phyloP scores from a whole-genome alignment of 1,284 basidiomycete species.

The Ceratobasidium sp. region DNA sequence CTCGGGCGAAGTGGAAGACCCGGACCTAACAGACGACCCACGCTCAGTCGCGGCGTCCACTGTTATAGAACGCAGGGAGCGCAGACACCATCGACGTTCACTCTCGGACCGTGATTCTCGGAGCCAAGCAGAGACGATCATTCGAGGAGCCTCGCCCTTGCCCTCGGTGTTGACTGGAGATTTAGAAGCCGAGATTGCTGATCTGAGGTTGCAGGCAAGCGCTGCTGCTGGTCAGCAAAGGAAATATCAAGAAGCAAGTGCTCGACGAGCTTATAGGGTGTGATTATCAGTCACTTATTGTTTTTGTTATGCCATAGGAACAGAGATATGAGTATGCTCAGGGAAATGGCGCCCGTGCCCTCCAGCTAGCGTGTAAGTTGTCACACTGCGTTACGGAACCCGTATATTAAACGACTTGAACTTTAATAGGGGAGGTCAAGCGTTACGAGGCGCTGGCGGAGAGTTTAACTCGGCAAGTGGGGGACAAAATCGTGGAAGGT shows the following conservation, averaged over 20 bases:
- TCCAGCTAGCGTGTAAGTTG: constrained; percentile 69
- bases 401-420: constrained; percentile 2
- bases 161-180: constrained; percentile 31
- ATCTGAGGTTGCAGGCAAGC: constrained; percentile 78
- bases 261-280: constrained; percentile 64
- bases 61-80: neutral
- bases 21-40: constrained; percentile 41
- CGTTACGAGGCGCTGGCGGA: constrained; percentile 81
- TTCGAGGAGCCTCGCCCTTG: constrained; percentile 13
- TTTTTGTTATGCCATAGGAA: constrained; percentile 30
- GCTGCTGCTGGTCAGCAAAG: constrained; percentile 83
- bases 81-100: constrained; percentile 24
- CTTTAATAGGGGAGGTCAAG: constrained; percentile 34
- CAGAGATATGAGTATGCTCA: constrained; percentile 58
- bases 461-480: constrained; percentile 82
- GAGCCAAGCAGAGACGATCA: constrained; percentile 21
- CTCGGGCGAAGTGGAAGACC: constrained; percentile 19
- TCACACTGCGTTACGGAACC: neutral
- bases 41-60: constrained; percentile 34
- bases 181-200: constrained; percentile 75
- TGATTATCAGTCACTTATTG: constrained; percentile 21
- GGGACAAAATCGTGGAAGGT: constrained; percentile 79
- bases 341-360: constrained; percentile 77
- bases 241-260: constrained; percentile 85
- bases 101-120: constrained; percentile 37